A percentile compares a stretch with the other conserved stretches of the same genome.
Evolutionary conservation across 768 basidiomycete genomes (phyloP).

Genomic region (Exsudoporus frostii): DNA sequence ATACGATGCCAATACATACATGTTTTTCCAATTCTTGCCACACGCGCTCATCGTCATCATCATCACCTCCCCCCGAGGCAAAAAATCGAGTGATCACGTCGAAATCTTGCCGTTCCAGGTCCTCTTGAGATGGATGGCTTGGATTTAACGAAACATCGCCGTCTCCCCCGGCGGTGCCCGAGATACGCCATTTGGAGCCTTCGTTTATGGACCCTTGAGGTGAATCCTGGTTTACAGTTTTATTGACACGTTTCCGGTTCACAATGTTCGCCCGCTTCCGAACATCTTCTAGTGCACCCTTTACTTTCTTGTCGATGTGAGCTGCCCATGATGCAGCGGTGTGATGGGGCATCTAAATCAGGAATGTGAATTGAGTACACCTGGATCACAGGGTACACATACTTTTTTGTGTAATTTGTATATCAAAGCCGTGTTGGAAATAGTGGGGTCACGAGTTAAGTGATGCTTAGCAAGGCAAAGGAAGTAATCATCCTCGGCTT

Average conservation of each 20-base stretch:
- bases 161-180: background rate
- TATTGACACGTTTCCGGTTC: conserved; percentile 38
- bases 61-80: conserved; percentile 47
- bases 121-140: conserved; percentile 5
- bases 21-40: conserved; percentile 49
- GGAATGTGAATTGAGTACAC: background rate
- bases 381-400: background rate
- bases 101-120: conserved; percentile 41
- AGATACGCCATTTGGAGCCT: background rate
- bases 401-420: conserved; percentile 47
- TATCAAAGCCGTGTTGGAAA: conserved; percentile 38
- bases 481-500: conserved; percentile 49
- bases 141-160: background rate
- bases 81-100: conserved; percentile 54
- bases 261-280: conserved; percentile 52
- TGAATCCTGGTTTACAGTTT: background rate
- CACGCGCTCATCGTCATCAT: conserved; percentile 44
- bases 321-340: conserved; percentile 46
- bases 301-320: conserved; percentile 34
- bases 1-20: conserved; percentile 33
- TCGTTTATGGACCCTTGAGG: background rate
- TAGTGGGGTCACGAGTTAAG: conserved; percentile 45
- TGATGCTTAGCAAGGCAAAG: conserved; percentile 43
- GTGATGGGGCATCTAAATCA: conserved; percentile 61
- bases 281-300: conserved; percentile 42